Evolutionary conservation across 2,329 filamentous ascomycete species (phyloP).

Genomic region (Aspergillus luchuensis): DNA sequence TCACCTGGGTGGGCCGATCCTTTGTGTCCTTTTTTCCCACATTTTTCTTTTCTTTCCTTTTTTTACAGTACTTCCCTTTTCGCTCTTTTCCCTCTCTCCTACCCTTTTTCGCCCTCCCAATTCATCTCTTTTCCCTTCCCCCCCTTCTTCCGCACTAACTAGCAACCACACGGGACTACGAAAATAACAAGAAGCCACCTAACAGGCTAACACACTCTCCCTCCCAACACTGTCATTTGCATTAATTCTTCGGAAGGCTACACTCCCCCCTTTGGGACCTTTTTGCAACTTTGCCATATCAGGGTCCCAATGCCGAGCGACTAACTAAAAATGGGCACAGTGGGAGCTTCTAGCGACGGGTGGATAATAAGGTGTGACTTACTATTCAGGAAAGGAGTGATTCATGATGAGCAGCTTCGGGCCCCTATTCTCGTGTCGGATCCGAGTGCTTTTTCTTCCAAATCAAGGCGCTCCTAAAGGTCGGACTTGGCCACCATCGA

Average conservation of each 20-base stretch:
- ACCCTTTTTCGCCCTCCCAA: constrained; percentile 6
- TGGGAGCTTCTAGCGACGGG: not conserved
- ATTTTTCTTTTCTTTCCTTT: constrained; percentile 8
- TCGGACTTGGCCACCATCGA: too few relatives aligned
- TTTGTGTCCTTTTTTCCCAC: constrained; percentile 9
- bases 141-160: not conserved
- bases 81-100: constrained; percentile 3
- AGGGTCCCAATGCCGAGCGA: not conserved
- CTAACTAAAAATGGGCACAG: not conserved
- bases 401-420: not conserved
- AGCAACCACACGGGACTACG: not conserved
- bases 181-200: constrained; percentile 8
- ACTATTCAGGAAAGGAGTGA: not conserved
- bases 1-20: constrained; percentile 26
- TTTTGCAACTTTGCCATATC: constrained; percentile 1
- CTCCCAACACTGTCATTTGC: not conserved
- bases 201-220: not conserved
- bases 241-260: not conserved
- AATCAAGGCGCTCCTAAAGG: not conserved
- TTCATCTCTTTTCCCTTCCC: not conserved
- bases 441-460: not conserved
- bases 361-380: not conserved
- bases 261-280: not conserved
- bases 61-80: not conserved
- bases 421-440: constrained; percentile 3